A percentile compares a stretch with the other conserved stretches of the same genome.
Evolutionary conservation across 2,329 filamentous ascomycete species (phyloP).

Genomic region (Bertia moriformis): DNA sequence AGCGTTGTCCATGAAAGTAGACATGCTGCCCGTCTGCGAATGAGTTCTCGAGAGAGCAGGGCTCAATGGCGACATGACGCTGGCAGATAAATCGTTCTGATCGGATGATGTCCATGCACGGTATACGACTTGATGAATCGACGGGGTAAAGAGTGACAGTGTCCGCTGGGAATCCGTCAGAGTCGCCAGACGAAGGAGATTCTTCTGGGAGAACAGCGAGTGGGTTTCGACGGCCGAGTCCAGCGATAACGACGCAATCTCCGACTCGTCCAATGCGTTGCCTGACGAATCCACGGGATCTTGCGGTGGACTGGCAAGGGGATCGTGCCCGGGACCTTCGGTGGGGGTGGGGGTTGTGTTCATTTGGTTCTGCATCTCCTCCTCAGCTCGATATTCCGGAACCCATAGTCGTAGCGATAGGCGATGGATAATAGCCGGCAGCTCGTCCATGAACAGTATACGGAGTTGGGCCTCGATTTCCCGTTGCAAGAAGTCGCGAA

Average conservation of each 20-base stretch:
- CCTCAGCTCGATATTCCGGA: slow-evolving; percentile 39
- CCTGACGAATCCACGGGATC: slow-evolving; percentile 42
- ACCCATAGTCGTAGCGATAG: slow-evolving; percentile 46
- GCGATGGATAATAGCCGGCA: slow-evolving; percentile 53
- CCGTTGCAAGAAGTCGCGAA: slow-evolving; percentile 51
- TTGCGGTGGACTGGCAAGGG: slow-evolving; percentile 38
- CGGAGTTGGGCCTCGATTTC: slow-evolving; percentile 52
- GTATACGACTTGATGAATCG: slow-evolving; percentile 48
- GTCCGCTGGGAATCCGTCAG: slow-evolving; percentile 50
- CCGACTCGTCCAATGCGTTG: slow-evolving; percentile 32
- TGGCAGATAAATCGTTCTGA: slow-evolving; percentile 22
- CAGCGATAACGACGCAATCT: slow-evolving; percentile 37
- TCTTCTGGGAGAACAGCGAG: slow-evolving; percentile 53
- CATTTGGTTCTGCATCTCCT: slow-evolving; percentile 21
- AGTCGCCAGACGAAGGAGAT: slow-evolving; percentile 45
- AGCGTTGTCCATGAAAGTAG: neutral
- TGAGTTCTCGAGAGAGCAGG: slow-evolving; percentile 24
- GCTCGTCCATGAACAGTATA: slow-evolving; percentile 54
- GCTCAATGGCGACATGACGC: slow-evolving; percentile 11
- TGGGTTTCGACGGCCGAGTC: slow-evolving; percentile 44
- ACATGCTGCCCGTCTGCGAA: slow-evolving; percentile 14
- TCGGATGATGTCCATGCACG: slow-evolving; percentile 48
- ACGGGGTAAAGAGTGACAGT: slow-evolving; percentile 49
- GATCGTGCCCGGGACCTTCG: slow-evolving; percentile 33
- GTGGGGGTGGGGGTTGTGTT: slow-evolving; percentile 20